Conservation (phyloP, 805 yeast species). For the Cyberlindnera amylophila region DNA sequence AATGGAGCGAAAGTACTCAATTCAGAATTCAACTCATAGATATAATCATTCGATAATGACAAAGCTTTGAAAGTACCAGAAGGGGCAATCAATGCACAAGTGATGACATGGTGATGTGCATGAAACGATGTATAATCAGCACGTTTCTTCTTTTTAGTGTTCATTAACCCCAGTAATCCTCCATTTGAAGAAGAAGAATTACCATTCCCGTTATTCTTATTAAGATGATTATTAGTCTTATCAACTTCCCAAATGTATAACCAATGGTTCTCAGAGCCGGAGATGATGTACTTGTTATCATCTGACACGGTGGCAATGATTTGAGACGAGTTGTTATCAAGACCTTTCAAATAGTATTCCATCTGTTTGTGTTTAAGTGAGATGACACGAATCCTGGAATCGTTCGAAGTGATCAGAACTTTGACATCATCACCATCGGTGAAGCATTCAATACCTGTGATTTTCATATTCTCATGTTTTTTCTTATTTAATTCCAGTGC, state of each 20-base stretch:
- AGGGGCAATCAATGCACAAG: constrained; percentile 79
- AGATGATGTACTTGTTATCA: constrained; percentile 52
- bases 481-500: constrained; percentile 45
- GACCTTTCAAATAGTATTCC: constrained; percentile 70
- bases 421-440: constrained; percentile 34
- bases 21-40: constrained; percentile 54
- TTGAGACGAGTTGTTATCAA: constrained; percentile 65
- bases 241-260: constrained; percentile 71
- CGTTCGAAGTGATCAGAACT: constrained; percentile 71
- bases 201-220: neutral
- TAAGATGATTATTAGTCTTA: constrained; percentile 18
- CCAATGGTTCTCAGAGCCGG: constrained; percentile 88
- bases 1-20: constrained; percentile 6
- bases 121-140: constrained; percentile 66
- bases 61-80: constrained; percentile 57
- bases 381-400: constrained; percentile 69
- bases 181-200: neutral
- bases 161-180: constrained; percentile 15
- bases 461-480: constrained; percentile 35
- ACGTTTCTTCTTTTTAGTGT: constrained; percentile 39
- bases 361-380: constrained; percentile 50
- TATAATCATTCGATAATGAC: constrained; percentile 72
- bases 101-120: constrained; percentile 71
- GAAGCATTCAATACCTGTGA: constrained; percentile 70
- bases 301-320: constrained; percentile 64